Base-by-base conservation (phyloP, 805 yeast genomes). In the Dipodascopsis tothii region DNA sequence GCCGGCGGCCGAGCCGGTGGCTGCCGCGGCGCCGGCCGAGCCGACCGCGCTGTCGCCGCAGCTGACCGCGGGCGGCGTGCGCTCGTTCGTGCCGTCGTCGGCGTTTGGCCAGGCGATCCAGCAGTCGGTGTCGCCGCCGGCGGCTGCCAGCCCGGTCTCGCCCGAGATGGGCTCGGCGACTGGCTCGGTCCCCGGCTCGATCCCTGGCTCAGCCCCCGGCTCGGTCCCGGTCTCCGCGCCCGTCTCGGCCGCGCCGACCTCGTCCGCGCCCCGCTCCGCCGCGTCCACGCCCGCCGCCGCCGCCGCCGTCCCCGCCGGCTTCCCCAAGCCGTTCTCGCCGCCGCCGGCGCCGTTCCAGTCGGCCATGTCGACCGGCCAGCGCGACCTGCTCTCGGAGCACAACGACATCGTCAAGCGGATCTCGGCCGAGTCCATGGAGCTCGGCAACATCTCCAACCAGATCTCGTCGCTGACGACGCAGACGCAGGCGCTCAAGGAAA, bases 361-460 rank as follows among this genome's bases (percentile, higher is more conserved):
- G 20, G 22, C 33, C n/a, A 9, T 7, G 9, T 9, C 30, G 9
- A 18, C 28, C 3, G 33, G 23, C 28, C 22, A n/a, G 14, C 35
- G 33, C 21, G 27, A 21, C 27, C 18, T 39, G 23, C 42, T 32
- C 6, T n/a, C 23, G 9, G 47, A 25, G 18, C 48, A 43, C 39
- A 67, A 70, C 4, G 84, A 75, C 40, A 72, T 80, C 1, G 73
- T 84, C 1, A 77, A 79, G 22, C 78, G 80, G 57, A 67, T 86
- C 39, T 78, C 94, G 1, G 75, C 76, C 47, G 90, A 95, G 3
- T 78, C 92, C 4, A 75, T 87, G 4, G 95, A 85, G 55, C 74
- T 86, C 61, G 95, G 94, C 14, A 85, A 88, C 55, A 70, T 84
- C 34, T 82, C 94, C 0, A 84, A 81, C 55, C 95, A 88, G 66